Base-by-base conservation (phyloP, 768 basidiomycete species). In the Agaricus blazei region DNA sequence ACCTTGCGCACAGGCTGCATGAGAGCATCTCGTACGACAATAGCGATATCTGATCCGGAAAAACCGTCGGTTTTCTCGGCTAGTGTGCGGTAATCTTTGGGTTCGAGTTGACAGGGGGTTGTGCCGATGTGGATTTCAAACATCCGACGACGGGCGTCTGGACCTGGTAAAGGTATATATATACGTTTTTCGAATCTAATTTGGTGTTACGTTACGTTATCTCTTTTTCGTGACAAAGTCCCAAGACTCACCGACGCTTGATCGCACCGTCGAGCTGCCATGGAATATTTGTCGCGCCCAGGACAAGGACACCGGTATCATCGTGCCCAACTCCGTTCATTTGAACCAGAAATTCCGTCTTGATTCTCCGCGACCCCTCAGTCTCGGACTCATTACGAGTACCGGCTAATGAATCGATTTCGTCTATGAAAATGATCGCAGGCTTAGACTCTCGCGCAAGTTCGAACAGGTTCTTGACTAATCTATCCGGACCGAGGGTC, bases 281-380 rank as follows among this genome's bases (percentile, higher is more conserved):
- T 2, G 97, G 97, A 51, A 98, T 97, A 62, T 99, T 99, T 4
- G 97, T 99, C 8, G 97, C 97, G 29, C 95, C 97, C 23, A 99
- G 80, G 8, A 98, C 94, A 19, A 99, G 80, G 0, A 99, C 92
- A 8, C 97, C 97, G 0, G 90, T 90, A 69, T 97, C 95, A 57
- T 99, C 97, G 65, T 98, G 93, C 0, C 97, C 97, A 1, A 98
- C 96, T 40, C 97, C 97, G 59, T 98, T 93, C 93, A 98, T 98
- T 67, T 98, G 93, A n/a, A 94, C 91, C 48, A 94, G 74, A 60
- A 94, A 96, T 70, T 98, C 96, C 0, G 96, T 98, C 79, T 98
- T 98, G 68, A 98, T 98, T 36, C 96, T 82, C 61, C 95, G 75
- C n/a, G 91, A 91, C 4, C 96, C 97, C 67, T 98, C 97, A 0